phyloP scores from a whole-genome alignment of 2,329 filamentous ascomycete genomes.

The Lomentospora prolificans region DNA sequence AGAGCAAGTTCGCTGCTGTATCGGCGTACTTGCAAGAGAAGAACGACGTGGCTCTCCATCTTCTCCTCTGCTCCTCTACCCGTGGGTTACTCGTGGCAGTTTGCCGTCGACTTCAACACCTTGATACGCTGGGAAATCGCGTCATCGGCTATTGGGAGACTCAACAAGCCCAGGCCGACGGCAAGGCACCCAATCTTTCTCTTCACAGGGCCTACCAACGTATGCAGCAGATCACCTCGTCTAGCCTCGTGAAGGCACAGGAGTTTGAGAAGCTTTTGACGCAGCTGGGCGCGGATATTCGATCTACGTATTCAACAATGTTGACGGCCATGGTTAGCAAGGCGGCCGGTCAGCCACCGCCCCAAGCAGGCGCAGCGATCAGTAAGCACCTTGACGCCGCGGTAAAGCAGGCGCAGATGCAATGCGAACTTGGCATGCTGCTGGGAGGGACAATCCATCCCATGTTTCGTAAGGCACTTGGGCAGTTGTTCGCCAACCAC shows the following conservation, averaged over 20 bases:
- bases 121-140: slow-evolving; percentile 39
- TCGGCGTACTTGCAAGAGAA: slow-evolving; percentile 40
- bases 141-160: slow-evolving; percentile 42
- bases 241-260: slow-evolving; percentile 45
- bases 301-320: slow-evolving; percentile 37
- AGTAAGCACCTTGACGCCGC: slow-evolving; percentile 32
- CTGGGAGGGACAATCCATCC: slow-evolving; percentile 35
- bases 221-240: slow-evolving; percentile 40
- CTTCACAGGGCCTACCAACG: slow-evolving; percentile 48
- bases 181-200: slow-evolving; percentile 35
- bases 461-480: slow-evolving; percentile 46
- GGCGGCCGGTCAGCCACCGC: slow-evolving; percentile 31
- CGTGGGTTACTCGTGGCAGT: slow-evolving; percentile 62
- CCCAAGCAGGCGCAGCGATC: slow-evolving; percentile 11
- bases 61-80: slow-evolving; percentile 64
- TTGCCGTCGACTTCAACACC: slow-evolving; percentile 52
- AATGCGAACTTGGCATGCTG: slow-evolving; percentile 43
- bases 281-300: slow-evolving; percentile 36
- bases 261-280: slow-evolving; percentile 55
- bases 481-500: slow-evolving; percentile 52
- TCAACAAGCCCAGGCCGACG: slow-evolving; percentile 28
- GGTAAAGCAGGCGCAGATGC: slow-evolving; percentile 35
- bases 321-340: slow-evolving; percentile 35
- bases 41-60: slow-evolving; percentile 49
- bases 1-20: slow-evolving; percentile 37